Evolutionary conservation across 2,329 filamentous ascomycete species (phyloP), one percentile per base, ranked within the genome.

Genomic region (Xylaria polymorpha): DNA sequence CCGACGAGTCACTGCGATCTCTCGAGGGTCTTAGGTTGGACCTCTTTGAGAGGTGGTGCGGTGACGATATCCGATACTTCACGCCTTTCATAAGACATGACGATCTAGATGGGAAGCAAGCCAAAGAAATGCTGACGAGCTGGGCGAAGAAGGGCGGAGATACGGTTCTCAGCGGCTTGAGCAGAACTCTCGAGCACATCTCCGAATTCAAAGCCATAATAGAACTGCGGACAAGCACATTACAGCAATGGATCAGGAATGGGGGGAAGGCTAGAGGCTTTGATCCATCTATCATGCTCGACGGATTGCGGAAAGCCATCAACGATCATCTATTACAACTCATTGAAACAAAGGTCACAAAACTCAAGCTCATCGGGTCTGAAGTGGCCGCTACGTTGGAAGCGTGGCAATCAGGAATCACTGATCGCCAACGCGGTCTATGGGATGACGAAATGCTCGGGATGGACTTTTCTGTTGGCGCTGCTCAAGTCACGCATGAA

Each of bases 21-120:
- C 80, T 96, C 1, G 88, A 92, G 72, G 91, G 91, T 18, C 82
- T 97, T 14, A 88, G 92, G 43, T 82, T 98, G 32, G 94, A 97
- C 76, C 82, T 96, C 10, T 90, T 93, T 75, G 89, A 91, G 71
- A 86, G 86, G 22, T 97, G 94, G 92, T 92, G 96, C 71, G 87
- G 92, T 20, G 90, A 94, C 8, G 93, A 97, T 69, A 92, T 97
- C 50, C 88, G 88, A 56, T 92, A 91, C 72, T 98, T 97, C 77
- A 95, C 90, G 0, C 94, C 94, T 0, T 97, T 94, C 82, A 92
- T 97, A 43, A 90, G 92, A 37, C 90, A 97, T 74, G 93, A 94
- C 72, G 92, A 96, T 72, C 80, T 93, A 4, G 87, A 90, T 29
- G 88, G 86, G 22, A 80, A 83, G 29, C 86, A 89, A 69, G 87